A percentile compares a stretch with the other conserved stretches of the same genome.
Conservation (phyloP, 1,284 basidiomycete genomes). For the Xanthoconium separans region DNA sequence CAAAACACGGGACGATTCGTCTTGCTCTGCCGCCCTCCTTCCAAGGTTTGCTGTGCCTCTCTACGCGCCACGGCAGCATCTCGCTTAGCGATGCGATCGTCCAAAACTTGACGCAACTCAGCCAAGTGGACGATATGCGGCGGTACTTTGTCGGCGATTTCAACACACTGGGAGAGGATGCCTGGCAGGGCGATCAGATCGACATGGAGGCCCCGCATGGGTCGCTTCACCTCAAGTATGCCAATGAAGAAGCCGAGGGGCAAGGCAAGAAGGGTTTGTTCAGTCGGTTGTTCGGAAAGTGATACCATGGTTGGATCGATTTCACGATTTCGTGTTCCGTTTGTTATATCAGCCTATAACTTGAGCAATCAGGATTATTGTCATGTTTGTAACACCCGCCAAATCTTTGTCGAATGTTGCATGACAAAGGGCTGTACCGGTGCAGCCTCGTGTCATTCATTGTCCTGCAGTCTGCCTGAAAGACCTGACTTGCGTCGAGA, state of each 20-base stretch:
- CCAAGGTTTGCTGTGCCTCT: constrained; percentile 18
- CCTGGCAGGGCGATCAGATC: constrained; percentile 26
- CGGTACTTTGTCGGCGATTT: constrained; percentile 29
- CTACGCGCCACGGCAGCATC: constrained; percentile 19
- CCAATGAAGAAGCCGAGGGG: constrained; percentile 9
- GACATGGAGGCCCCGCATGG: constrained; percentile 17
- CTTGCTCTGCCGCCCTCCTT: constrained; percentile 25
- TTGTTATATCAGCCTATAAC: no score
- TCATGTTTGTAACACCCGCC: no score
- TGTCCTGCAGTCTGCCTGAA: no score
- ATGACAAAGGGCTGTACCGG: no score
- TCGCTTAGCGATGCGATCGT: constrained; percentile 11
- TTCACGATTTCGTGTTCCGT: no score
- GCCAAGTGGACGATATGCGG: constrained; percentile 13
- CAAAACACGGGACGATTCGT: constrained; percentile 14
- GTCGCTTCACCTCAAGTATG: constrained; percentile 20
- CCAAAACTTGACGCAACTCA: constrained; percentile 17
- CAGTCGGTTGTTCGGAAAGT: constrained; percentile 20
- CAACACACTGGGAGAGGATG: constrained; percentile 7
- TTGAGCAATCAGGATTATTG: no score
- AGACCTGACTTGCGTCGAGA: no score
- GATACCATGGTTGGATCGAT: neutral
- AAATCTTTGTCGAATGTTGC: no score
- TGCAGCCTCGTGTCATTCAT: no score
- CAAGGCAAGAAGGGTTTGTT: constrained; percentile 11